Percentiles rank a stretch among this genome's conserved stretches.
Conservation (phyloP, 2,329 filamentous ascomycete species). For the Xylaria sp. region DNA sequence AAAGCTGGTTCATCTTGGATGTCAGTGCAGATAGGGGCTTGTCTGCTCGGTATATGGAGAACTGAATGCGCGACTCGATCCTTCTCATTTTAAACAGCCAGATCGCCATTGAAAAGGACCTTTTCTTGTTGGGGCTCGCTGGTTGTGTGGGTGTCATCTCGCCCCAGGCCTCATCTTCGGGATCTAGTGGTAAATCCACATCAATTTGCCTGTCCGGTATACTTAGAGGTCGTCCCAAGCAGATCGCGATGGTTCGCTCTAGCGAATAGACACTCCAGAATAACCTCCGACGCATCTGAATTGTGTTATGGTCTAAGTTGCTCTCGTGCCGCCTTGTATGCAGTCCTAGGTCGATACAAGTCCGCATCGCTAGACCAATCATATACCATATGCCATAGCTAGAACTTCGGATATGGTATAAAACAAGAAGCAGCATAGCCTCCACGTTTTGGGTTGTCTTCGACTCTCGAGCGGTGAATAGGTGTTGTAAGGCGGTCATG, state of each 20-base stretch:
- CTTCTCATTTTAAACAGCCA: constrained; percentile 53
- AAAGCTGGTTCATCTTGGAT: constrained; percentile 54
- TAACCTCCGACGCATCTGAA: constrained; percentile 52
- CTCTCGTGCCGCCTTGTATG: constrained; percentile 54
- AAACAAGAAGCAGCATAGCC: constrained; percentile 56
- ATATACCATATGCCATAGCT: constrained; percentile 60
- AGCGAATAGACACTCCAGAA: constrained; percentile 60
- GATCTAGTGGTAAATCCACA: constrained; percentile 51
- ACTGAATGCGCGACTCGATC: constrained; percentile 56
- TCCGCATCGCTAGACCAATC: constrained; percentile 59
- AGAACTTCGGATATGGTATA: constrained; percentile 58
- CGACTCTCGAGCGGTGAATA: constrained; percentile 54
- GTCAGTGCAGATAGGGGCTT: constrained; percentile 49
- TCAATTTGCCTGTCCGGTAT: constrained; percentile 58
- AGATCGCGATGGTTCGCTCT: constrained; percentile 56
- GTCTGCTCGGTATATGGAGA: constrained; percentile 58
- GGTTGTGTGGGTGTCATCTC: constrained; percentile 5
- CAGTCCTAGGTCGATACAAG: constrained; percentile 57
- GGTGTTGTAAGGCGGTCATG: constrained; percentile 54
- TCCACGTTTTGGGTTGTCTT: constrained; percentile 57
- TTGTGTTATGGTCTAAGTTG: constrained; percentile 47
- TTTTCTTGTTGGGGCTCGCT: constrained; percentile 9
- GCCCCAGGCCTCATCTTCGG: constrained; percentile 24
- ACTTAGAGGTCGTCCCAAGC: constrained; percentile 56
- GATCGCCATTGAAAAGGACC: constrained; percentile 48